phyloP scores from a whole-genome alignment of 2,329 filamentous ascomycete species.

The Dactylellina cionopaga region DNA sequence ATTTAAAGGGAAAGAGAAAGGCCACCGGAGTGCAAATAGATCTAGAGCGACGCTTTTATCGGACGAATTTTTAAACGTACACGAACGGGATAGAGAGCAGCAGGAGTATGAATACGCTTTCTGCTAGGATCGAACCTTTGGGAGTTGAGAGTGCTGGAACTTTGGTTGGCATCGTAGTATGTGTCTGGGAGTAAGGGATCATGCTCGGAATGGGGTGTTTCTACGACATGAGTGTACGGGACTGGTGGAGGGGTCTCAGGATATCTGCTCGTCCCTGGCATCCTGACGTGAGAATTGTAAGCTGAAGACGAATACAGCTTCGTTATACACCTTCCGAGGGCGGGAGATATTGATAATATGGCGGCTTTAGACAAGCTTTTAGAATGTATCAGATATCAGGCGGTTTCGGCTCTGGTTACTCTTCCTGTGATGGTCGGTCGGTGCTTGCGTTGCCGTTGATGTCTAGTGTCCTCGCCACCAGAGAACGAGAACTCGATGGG shows the following conservation, averaged over 20 bases:
- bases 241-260: constrained; percentile 39
- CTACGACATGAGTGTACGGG: constrained; percentile 47
- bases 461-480: too few species aligned
- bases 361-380: too few species aligned
- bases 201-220: constrained; percentile 30
- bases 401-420: too few species aligned
- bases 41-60: not conserved
- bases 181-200: constrained; percentile 29
- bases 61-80: constrained; percentile 4
- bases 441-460: too few species aligned
- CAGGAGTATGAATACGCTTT: constrained; percentile 48
- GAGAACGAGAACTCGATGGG: too few species aligned
- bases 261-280: constrained; percentile 51
- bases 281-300: constrained; percentile 19
- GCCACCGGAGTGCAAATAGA: not conserved
- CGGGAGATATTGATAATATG: not conserved
- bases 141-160: constrained; percentile 48
- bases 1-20: not conserved
- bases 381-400: too few species aligned
- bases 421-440: too few species aligned
- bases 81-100: constrained; percentile 48
- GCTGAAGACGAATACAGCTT: constrained; percentile 31
- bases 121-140: constrained; percentile 45
- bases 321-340: not conserved
- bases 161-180: constrained; percentile 52